Evolutionary conservation across 1,284 basidiomycete species (phyloP), one percentile per base, ranked within the genome.

Genomic region (Baeospora myosura): DNA sequence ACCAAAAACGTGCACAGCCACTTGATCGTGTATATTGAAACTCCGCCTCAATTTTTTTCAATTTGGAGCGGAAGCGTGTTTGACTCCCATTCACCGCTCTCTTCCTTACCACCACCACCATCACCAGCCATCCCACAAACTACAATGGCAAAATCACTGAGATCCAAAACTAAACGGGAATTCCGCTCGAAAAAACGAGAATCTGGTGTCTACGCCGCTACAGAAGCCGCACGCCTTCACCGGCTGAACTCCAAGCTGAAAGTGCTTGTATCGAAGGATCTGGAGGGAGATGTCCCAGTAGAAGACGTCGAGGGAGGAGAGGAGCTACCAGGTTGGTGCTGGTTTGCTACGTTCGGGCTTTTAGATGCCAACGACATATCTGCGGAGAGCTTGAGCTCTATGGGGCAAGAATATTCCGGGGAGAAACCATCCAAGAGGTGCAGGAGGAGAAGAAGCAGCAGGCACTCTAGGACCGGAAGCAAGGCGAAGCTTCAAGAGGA

Each of bases 101-200:
- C 41, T 33, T n/a, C 26, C 38, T 30, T 10, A 48, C 38, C 45
- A 53, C 51, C 45, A 57, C 34, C 43, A 49, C 40, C 39, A 42
- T 32, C 40, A 45, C 35, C 38, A 38, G 46, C 11, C 29, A 18
- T 7, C 16, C 8, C 7, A 33, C 7, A 33, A 33, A n/a, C 48
- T 46, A 58, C 52, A 31, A 95, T 97, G 94, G 93, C 89, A 44
- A 98, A 97, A 72, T 93, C 90, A 31, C 77, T 86, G 40, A 78
- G 93, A 57, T 89, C 90, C 14, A 95, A 93, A 68, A 74, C 78
- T 48, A 96, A 96, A 66, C 83, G 91, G 40, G 71, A 80, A 24
- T 88, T 82, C 58, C 80, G 94, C 49, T 74, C 82, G 11, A 84
- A 87, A 57, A 97, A 96, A 67, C 83, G 95, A 47, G 74, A 81